These are phyloP conservation scores for Ilyonectria robusta DNA, from an alignment of 2,329 filamentous ascomycete species.

Conservation along the genomic window DNA sequence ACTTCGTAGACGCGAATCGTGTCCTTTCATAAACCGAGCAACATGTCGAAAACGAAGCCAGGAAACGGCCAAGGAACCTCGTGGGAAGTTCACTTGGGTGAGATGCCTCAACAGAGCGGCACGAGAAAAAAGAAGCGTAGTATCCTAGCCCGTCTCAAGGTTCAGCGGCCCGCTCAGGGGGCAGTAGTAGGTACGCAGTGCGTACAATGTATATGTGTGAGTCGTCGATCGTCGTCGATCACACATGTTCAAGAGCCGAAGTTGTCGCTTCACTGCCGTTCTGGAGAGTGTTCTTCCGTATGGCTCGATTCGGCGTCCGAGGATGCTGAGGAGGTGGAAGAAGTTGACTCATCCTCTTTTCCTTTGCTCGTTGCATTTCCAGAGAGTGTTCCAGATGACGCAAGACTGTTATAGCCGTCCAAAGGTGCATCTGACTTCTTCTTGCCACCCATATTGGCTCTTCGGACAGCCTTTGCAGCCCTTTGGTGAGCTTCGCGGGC, in stretches of 20 bases:
- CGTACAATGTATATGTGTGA: slow-evolving; percentile 3
- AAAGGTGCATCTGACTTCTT: slow-evolving; percentile 59
- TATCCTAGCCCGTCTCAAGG: slow-evolving; percentile 6
- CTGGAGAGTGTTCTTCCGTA: slow-evolving; percentile 46
- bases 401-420: slow-evolving; percentile 62
- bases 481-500: slow-evolving; percentile 55
- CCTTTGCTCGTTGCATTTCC: slow-evolving; percentile 52
- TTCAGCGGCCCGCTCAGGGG: slow-evolving; percentile 24
- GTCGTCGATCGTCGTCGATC: slow-evolving; percentile 21
- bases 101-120: slow-evolving; percentile 14
- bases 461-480: slow-evolving; percentile 57
- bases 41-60: slow-evolving; percentile 32
- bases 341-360: slow-evolving; percentile 52
- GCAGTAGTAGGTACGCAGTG: slow-evolving; percentile 22
- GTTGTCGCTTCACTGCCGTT: slow-evolving; percentile 39
- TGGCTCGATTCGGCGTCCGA: slow-evolving; percentile 58
- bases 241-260: slow-evolving; percentile 12
- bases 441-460: slow-evolving; percentile 63
- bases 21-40: slow-evolving; percentile 42
- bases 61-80: slow-evolving; percentile 11
- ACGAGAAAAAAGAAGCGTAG: slow-evolving; percentile 11
- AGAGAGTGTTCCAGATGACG: slow-evolving; percentile 60
- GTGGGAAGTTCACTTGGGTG: slow-evolving; percentile 4
- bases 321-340: slow-evolving; percentile 52
- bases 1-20: slow-evolving; percentile 42